Evolutionary conservation across 495 filamentous ascomycete species (phyloP).

Genomic region (Extremus antarcticus): DNA sequence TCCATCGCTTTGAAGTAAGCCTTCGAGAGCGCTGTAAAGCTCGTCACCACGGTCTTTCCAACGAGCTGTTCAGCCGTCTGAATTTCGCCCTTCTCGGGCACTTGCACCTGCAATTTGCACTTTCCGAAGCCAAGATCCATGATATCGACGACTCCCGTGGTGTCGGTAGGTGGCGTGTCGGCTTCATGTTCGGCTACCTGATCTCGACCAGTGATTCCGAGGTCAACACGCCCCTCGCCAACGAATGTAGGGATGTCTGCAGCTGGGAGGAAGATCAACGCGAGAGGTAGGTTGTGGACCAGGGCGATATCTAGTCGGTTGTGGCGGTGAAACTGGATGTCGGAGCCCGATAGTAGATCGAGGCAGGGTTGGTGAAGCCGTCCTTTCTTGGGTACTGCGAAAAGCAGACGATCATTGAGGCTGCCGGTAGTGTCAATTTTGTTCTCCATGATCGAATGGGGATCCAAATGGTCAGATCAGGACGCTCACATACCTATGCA

Average conservation of each 20-base stretch:
- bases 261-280: slow-evolving; percentile 92
- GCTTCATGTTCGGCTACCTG: slow-evolving; percentile 87
- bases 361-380: slow-evolving; percentile 75
- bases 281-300: slow-evolving; percentile 88
- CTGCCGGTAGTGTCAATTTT: slow-evolving; percentile 33
- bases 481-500: slow-evolving; percentile 5
- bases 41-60: slow-evolving; percentile 91
- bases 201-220: slow-evolving; percentile 90
- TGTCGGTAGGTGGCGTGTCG: slow-evolving; percentile 46
- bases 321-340: slow-evolving; percentile 92
- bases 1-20: slow-evolving; percentile 76
- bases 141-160: slow-evolving; percentile 66
- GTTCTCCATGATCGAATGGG: slow-evolving; percentile 18
- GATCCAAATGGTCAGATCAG: slow-evolving; percentile 6
- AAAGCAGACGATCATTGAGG: slow-evolving; percentile 85
- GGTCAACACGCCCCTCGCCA: slow-evolving; percentile 82
- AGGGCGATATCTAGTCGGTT: slow-evolving; percentile 91
- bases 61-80: slow-evolving; percentile 61
- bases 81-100: slow-evolving; percentile 72
- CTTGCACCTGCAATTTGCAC: slow-evolving; percentile 92
- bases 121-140: slow-evolving; percentile 81
- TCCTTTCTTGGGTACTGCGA: slow-evolving; percentile 97
- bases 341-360: slow-evolving; percentile 80
- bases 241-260: slow-evolving; percentile 96
- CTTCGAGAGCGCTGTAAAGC: slow-evolving; percentile 72